Percentiles rank a stretch among this genome's conserved stretches.
phyloP scores from a whole-genome alignment of 257 asterid genomes.

The Nicotiana noctiflora region DNA sequence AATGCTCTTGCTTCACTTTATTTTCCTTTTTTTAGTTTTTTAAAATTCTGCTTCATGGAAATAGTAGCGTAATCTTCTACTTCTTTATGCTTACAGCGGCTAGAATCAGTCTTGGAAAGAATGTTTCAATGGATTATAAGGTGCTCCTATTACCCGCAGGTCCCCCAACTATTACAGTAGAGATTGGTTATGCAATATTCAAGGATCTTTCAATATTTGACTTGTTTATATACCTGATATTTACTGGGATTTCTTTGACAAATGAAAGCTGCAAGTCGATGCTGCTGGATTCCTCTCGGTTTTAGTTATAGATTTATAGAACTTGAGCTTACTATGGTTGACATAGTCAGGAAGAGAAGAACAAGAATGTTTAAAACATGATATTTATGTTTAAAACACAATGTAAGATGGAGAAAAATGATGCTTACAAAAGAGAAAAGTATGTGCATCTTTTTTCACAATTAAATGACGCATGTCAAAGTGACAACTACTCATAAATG shows the following conservation, averaged over 20 bases:
- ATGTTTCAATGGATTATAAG: neutral
- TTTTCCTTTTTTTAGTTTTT: neutral
- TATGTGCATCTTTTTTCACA: no score
- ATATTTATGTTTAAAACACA: neutral
- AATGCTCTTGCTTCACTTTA: neutral
- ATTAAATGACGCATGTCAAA: neutral
- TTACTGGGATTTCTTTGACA: neutral
- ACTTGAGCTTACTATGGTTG: neutral
- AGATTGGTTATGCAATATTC: neutral
- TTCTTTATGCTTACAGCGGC: neutral
- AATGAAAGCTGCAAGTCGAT: neutral
- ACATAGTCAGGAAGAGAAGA: neutral
- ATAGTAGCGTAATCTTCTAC: neutral
- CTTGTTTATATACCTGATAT: neutral
- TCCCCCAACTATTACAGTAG: neutral
- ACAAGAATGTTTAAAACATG: no score
- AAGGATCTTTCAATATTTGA: neutral
- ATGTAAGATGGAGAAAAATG: neutral
- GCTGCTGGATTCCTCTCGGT: neutral
- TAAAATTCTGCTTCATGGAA: neutral
- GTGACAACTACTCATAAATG: neutral
- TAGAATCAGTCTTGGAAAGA: neutral
- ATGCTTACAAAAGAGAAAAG: neutral
- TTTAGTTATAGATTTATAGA: no score
- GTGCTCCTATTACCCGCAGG: neutral